Conservation (phyloP, 257 asterid genomes). For the Solanum raphanifolium region DNA sequence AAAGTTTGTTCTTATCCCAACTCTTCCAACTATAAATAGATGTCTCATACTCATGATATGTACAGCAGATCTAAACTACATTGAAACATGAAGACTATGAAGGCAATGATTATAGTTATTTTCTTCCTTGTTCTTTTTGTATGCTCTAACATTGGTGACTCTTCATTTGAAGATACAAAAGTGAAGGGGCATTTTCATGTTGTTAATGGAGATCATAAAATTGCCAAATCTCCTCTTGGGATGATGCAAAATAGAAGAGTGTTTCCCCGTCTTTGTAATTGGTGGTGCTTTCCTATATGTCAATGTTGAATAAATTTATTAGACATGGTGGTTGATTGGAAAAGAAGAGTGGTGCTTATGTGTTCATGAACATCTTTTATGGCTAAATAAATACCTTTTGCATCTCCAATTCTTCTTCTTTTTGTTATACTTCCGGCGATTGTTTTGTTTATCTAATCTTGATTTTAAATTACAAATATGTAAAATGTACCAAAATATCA, state of each 20-base stretch:
- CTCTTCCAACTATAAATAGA: neutral
- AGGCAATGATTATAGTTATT: neutral
- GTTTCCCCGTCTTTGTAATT: neutral
- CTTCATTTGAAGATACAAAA: neutral
- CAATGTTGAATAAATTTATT: neutral
- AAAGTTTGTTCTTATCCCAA: neutral
- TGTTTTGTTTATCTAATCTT: neutral
- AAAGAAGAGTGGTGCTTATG: too few relatives aligned
- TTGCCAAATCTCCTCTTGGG: neutral
- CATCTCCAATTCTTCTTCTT: neutral
- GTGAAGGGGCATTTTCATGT: neutral
- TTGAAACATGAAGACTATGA: neutral
- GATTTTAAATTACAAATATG: too few relatives aligned
- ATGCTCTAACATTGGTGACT: neutral
- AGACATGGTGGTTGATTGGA: too few relatives aligned
- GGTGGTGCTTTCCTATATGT: neutral
- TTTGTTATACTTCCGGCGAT: neutral
- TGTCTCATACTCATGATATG: neutral
- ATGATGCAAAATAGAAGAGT: neutral
- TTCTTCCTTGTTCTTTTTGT: neutral
- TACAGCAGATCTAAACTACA: neutral
- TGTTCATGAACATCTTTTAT: neutral
- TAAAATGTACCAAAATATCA: too few relatives aligned
- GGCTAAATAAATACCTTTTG: neutral
- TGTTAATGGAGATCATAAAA: neutral